Evolutionary conservation across 1,284 basidiomycete species (phyloP).

Genomic region (Ustilago shanxiensis): DNA sequence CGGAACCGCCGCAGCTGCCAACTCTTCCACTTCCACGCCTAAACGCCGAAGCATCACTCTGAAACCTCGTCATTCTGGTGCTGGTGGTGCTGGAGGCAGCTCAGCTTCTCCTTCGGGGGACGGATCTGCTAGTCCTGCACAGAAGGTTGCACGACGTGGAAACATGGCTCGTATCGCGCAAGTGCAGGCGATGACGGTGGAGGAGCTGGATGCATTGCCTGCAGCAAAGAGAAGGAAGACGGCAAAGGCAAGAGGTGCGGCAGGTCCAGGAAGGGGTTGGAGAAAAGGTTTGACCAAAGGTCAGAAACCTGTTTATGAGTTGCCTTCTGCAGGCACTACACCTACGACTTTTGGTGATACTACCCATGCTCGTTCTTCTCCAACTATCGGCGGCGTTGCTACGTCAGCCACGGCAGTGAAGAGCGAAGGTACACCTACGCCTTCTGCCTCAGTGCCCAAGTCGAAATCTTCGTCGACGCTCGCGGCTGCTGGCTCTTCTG

Average conservation of each 20-base stretch:
- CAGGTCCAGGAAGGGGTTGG: conserved; percentile 68
- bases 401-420: conserved; percentile 23
- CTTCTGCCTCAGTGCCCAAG: conserved; percentile 10
- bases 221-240: conserved; percentile 66
- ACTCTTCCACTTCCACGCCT: conserved; percentile 20
- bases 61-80: conserved; percentile 34
- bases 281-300: conserved; percentile 67
- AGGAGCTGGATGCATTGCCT: conserved; percentile 67
- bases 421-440: conserved; percentile 23
- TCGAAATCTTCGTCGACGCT: conserved; percentile 16
- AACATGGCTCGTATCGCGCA: conserved; percentile 30
- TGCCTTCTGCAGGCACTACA: conserved; percentile 48
- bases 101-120: conserved; percentile 41
- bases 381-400: conserved; percentile 2
- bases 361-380: conserved; percentile 23
- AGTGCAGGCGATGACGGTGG: conserved; percentile 51
- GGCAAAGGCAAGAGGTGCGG: conserved; percentile 64
- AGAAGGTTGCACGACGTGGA: conserved; percentile 22
- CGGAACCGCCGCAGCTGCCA: not conserved
- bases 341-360: conserved; percentile 48
- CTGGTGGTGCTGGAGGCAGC: conserved; percentile 6
- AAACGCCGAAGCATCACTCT: conserved; percentile 46
- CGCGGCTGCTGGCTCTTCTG: not conserved
- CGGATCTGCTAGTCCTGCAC: conserved; percentile 35
- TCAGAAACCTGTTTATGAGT: conserved; percentile 65